phyloP scores from a whole-genome alignment of 345 rosid genomes.

The Syzygium jambos region DNA sequence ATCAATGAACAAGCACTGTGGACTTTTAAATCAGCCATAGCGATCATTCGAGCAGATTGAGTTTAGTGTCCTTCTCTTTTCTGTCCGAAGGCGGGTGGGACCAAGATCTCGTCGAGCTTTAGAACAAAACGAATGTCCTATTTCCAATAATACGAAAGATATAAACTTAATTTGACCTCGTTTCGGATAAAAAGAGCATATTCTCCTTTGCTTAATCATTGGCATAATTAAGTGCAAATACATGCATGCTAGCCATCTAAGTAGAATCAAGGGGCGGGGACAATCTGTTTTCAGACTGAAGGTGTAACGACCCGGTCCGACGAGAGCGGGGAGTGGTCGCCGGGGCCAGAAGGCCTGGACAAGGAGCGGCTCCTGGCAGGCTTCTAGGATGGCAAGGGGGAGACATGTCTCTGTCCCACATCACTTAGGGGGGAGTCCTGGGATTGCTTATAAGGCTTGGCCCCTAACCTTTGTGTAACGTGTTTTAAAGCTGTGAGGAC shows the following conservation, averaged over 20 bases:
- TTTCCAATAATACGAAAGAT: accelerated
- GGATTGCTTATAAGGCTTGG: too few relatives aligned
- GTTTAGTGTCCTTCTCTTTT: not conserved
- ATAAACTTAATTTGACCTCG: not conserved
- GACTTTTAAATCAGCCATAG: not conserved
- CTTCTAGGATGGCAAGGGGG: too few relatives aligned
- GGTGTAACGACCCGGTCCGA: too few relatives aligned
- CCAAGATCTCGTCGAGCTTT: not conserved
- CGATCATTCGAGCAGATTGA: not conserved
- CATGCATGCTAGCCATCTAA: not conserved
- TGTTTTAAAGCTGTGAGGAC: too few relatives aligned
- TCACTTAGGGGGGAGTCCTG: too few relatives aligned
- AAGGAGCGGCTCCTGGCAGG: too few relatives aligned
- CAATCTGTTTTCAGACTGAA: not conserved
- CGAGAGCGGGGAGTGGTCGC: too few relatives aligned
- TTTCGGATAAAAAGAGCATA: accelerated
- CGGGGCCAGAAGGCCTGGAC: too few relatives aligned
- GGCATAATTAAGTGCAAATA: not conserved
- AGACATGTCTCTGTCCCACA: too few relatives aligned
- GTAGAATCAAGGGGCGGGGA: not conserved
- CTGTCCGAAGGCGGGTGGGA: not conserved
- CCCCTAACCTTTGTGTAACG: too few relatives aligned
- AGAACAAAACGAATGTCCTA: not conserved
- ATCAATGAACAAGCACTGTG: not conserved
- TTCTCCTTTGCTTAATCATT: not conserved